These are phyloP conservation scores for Paramyrothecium sp. DNA, from an alignment of 2,329 filamentous ascomycete species.

Conservation along the genomic window DNA sequence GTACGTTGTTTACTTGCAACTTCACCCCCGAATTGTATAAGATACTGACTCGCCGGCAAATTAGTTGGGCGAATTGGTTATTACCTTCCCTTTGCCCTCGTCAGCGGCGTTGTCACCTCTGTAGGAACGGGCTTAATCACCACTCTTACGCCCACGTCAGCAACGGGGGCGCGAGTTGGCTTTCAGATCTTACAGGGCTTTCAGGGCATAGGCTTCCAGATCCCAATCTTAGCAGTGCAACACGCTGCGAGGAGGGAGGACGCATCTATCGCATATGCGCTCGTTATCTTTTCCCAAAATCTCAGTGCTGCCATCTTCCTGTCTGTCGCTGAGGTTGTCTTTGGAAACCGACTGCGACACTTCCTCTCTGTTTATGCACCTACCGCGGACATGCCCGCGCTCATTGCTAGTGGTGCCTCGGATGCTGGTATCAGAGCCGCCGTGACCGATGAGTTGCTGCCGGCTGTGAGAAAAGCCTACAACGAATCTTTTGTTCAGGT, in stretches of 20 bases:
- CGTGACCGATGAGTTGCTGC: not conserved
- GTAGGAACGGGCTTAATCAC: constrained; percentile 12
- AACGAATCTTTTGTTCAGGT: not conserved
- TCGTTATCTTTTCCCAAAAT: constrained; percentile 21
- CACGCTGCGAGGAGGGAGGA: constrained; percentile 16
- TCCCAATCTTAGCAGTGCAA: constrained; percentile 20
- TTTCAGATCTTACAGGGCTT: constrained; percentile 13
- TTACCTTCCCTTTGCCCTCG: constrained; percentile 12
- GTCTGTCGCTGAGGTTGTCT: constrained; percentile 20
- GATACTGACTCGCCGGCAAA: not conserved
- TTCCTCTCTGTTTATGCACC: not conserved
- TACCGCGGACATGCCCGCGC: too few species aligned
- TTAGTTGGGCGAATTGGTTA: constrained; percentile 12
- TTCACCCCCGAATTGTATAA: not conserved
- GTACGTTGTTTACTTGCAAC: constrained; percentile 14
- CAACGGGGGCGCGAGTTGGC: constrained; percentile 9
- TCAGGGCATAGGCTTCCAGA: constrained; percentile 12
- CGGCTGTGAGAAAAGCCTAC: not conserved
- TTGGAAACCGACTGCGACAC: constrained; percentile 7
- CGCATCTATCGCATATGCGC: constrained; percentile 19
- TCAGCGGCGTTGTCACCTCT: constrained; percentile 6
- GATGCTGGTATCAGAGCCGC: not conserved
- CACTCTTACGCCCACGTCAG: constrained; percentile 9
- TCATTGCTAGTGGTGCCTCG: not conserved
- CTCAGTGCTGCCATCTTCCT: constrained; percentile 21